Base-by-base conservation (phyloP, 2,329 filamentous ascomycete species). In the Rutstroemia sydowiana region DNA sequence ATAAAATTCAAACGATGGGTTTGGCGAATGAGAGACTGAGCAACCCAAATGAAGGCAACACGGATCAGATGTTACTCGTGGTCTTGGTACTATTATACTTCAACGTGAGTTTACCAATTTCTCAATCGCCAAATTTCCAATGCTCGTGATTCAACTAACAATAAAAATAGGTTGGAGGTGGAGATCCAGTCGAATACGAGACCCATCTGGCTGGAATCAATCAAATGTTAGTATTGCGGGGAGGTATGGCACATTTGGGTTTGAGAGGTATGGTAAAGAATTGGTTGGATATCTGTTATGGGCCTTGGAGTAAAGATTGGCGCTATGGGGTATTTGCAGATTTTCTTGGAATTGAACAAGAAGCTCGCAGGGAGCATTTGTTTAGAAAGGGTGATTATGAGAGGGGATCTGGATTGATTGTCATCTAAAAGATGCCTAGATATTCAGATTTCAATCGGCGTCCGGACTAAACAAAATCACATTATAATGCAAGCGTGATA, bases 51-150 rank as follows among this genome's bases (percentile, higher is more conserved):
- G 55, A 58, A 26, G 56, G 48, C 5, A 50, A 51, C 3, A 55
- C 52, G 18, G 59, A 62, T 49, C 51, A 62, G 26, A 59, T 60
- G 57, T 54, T 62, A 10, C 45, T 60, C 31, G 54, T 56, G 9
- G 55, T 54, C 10, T 32, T 62, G 36, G 52, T 61, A 18, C 39
- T 62, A 23, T 28, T 60, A 9, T 56, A 59, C 37, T 61, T 60
- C 31, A 59, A 59, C 41, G 55, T 56, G 31, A 51, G 53, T 46
- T 21, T n/a, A 9, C n/a, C 5, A 26, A 8, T 26, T 26, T 8
- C 23, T 4, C 8, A 26, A 26, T 26, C 8, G 4, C 23, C 23
- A 26, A 10, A 13, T 41, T 13, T 16, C 16, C 2, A 20, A 16
- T 31, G 3, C 21, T 13, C 2, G 9, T 53, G 21, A 46, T 9